phyloP scores from a whole-genome alignment of 2,329 filamentous ascomycete species.

The Cercospora zeina region DNA sequence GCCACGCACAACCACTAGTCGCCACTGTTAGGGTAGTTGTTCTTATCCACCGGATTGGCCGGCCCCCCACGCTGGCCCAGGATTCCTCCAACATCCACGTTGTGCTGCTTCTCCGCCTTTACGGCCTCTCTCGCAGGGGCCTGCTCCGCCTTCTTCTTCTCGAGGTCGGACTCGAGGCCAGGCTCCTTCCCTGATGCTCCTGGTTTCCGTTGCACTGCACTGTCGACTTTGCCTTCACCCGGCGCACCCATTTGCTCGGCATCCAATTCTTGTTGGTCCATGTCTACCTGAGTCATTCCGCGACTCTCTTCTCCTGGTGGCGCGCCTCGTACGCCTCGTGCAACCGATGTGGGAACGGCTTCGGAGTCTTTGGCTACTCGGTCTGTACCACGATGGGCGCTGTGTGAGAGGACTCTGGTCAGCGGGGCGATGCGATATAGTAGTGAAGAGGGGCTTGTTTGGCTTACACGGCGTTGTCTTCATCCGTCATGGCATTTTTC shows the following conservation, averaged over 20 bases:
- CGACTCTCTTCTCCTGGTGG: conserved; percentile 48
- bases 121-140: conserved; percentile 45
- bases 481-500: conserved; percentile 41
- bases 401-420: conserved; percentile 19
- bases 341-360: conserved; percentile 44
- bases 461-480: conserved; percentile 30
- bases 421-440: neutral
- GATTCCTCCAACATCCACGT: conserved; percentile 46
- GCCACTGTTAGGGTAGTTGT: conserved; percentile 35
- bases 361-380: conserved; percentile 35
- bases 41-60: conserved; percentile 43
- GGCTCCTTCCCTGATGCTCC: conserved; percentile 43
- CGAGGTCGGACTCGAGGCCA: conserved; percentile 49
- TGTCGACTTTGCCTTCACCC: conserved; percentile 49
- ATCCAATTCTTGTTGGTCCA: conserved; percentile 52
- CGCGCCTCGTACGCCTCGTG: conserved; percentile 48
- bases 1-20: neutral
- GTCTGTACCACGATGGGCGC: conserved; percentile 44
- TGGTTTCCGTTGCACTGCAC: conserved; percentile 44
- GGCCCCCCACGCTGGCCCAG: conserved; percentile 51
- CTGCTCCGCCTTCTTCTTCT: conserved; percentile 55
- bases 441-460: neutral
- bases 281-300: conserved; percentile 44
- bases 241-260: conserved; percentile 52
- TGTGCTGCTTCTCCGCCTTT: conserved; percentile 43